Base-by-base conservation (phyloP, 768 basidiomycete genomes). In the Boletus rufocinnamomeus region DNA sequence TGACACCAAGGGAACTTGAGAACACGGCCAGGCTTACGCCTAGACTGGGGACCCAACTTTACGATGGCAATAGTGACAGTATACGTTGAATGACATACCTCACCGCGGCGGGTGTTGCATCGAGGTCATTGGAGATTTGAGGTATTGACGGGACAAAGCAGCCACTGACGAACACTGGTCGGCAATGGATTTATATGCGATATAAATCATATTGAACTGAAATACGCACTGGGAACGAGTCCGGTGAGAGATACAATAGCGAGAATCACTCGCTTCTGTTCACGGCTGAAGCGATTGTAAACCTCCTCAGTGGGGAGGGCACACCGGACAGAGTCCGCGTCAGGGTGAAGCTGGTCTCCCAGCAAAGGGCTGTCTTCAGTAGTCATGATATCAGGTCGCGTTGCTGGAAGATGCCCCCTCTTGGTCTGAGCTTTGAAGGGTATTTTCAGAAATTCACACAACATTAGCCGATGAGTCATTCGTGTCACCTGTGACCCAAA, bases 131-230 rank as follows among this genome's bases (percentile, higher is more conserved):
- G 9, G 90, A 84, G 47, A 94, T 84, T 50, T 87, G 81, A 0
- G 89, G 88, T 55, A 93, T 87, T 0, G 85, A 84, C 0, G 90
- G 90, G 3, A 90, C 79, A 68, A 93, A 91, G 1, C 83, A 83
- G 0, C 83, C 86, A 8, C 82, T 75, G 0, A 88, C 83, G 58
- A 93, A 84, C 38, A 87, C 90, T 93, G 54, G 1, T 47, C 17
- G 34, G 63, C 17, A 48, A 32, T 37, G 44, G 25, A 47, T 16
- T 23, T 50, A 28, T 34, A n/a, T 16, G 46, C 45, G 6, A 40
- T 40, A 44, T 32, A 27, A 23, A 37, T 17, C 2, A 41, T 40
- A 57, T 40, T n/a, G 8, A 43, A 37, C 50, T 45, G 38, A 11
- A 56, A 43, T 14, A 62, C 81, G 49, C 63, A 91, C 89, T 76